Evolutionary conservation across 2,329 filamentous ascomycete genomes (phyloP).

Genomic region (Microcyclosporella mali): DNA sequence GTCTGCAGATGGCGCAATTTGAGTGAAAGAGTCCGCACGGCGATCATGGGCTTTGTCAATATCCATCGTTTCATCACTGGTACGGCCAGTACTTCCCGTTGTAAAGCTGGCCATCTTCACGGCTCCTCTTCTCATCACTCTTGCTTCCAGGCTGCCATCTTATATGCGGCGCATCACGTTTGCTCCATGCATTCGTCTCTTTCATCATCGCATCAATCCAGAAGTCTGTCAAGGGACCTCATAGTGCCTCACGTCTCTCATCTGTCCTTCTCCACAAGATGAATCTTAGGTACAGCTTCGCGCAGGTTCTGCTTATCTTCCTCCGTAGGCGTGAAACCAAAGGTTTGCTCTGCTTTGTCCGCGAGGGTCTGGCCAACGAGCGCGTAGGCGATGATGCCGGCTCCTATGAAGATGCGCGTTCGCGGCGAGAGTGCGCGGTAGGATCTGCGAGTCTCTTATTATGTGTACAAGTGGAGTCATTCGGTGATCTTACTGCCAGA

Average conservation of each 20-base stretch:
- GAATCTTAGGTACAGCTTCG: slow-evolving; percentile 56
- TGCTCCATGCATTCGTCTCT: neutral
- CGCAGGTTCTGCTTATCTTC: slow-evolving; percentile 65
- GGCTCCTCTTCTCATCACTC: no score
- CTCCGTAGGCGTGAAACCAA: slow-evolving; percentile 66
- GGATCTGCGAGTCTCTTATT: slow-evolving; percentile 25
- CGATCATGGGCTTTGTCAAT: no score
- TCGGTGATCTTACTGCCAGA: slow-evolving; percentile 15
- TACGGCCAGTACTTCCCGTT: no score
- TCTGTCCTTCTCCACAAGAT: slow-evolving; percentile 49
- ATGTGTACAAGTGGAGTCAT: neutral
- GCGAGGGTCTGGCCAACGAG: slow-evolving; percentile 65
- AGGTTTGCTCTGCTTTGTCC: slow-evolving; percentile 64
- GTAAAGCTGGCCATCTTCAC: no score
- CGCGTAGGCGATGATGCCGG: slow-evolving; percentile 72
- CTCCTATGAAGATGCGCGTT: slow-evolving; percentile 65
- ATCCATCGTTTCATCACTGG: no score
- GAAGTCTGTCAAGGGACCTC: neutral
- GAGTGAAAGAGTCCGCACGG: neutral
- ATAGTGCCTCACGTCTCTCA: slow-evolving; percentile 3
- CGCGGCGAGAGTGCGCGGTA: slow-evolving; percentile 67
- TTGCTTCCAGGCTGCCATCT: no score
- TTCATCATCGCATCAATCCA: neutral
- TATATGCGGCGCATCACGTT: neutral
- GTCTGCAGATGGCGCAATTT: neutral